Evolutionary conservation across 805 yeast genomes (phyloP).

Genomic region (Kodamaea jinghongensis): DNA sequence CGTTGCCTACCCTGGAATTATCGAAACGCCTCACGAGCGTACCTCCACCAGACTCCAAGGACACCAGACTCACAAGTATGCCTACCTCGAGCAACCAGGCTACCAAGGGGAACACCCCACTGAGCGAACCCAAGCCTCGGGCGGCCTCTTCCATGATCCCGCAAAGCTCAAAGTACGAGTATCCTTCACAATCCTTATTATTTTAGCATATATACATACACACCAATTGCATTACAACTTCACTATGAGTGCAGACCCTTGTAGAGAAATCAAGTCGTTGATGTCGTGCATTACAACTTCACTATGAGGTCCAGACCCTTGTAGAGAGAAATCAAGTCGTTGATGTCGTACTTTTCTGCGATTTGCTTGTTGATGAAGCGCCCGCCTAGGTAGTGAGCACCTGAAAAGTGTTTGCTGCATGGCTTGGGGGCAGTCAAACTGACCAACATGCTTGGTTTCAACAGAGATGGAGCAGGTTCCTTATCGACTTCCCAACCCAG

Average conservation of each 20-base stretch:
- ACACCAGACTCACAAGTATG: no score
- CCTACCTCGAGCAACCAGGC: no score
- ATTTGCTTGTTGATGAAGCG: slow-evolving; percentile 68
- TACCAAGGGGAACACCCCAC: no score
- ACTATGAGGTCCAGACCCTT: slow-evolving; percentile 36
- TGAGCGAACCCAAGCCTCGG: background rate
- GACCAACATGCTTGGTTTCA: slow-evolving; percentile 67
- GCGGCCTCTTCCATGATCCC: background rate
- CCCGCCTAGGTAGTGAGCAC: slow-evolving; percentile 81
- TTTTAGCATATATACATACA: slow-evolving; percentile 1
- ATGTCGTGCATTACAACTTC: slow-evolving; percentile 55
- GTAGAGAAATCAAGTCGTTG: slow-evolving; percentile 39
- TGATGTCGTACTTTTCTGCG: slow-evolving; percentile 72
- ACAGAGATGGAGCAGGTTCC: slow-evolving; percentile 58
- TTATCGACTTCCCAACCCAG: slow-evolving; percentile 96
- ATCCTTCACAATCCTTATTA: background rate
- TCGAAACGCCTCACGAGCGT: no score
- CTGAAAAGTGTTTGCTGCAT: slow-evolving; percentile 54
- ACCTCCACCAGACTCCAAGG: no score
- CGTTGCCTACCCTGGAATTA: no score
- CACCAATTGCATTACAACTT: slow-evolving; percentile 22
- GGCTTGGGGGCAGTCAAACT: slow-evolving; percentile 95
- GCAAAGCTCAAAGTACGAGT: background rate
- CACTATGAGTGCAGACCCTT: slow-evolving; percentile 36
- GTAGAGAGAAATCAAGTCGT: slow-evolving; percentile 35